Conservation (phyloP, 2,329 filamentous ascomycete species). For the Thermochaetoides dissita region DNA sequence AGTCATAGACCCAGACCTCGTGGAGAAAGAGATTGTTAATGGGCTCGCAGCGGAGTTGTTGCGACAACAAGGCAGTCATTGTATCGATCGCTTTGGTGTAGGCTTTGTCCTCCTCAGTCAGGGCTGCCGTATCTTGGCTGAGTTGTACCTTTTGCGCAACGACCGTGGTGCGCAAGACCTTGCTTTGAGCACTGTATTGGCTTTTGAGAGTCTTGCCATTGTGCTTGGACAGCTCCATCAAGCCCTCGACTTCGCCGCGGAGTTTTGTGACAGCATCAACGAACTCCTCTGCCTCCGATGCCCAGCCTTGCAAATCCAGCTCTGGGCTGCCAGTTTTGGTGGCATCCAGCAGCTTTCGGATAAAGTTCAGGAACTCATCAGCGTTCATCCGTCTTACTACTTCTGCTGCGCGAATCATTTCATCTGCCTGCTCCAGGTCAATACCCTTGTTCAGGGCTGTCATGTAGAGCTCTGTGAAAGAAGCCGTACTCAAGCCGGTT, state of each 20-base stretch:
- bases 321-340: slow-evolving; percentile 23
- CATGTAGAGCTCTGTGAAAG: slow-evolving; percentile 46
- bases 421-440: slow-evolving; percentile 23
- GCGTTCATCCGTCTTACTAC: too few relatives aligned
- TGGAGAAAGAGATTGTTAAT: slow-evolving; percentile 42
- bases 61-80: slow-evolving; percentile 35
- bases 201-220: slow-evolving; percentile 47
- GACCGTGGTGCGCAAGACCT: slow-evolving; percentile 60
- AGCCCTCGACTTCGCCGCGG: slow-evolving; percentile 29
- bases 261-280: slow-evolving; percentile 25
- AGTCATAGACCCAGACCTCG: slow-evolving; percentile 66
- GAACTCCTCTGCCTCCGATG: slow-evolving; percentile 21
- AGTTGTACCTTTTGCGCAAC: slow-evolving; percentile 71
- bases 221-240: slow-evolving; percentile 32
- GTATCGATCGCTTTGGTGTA: slow-evolving; percentile 53
- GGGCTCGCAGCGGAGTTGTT: slow-evolving; percentile 21
- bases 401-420: too few relatives aligned
- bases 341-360: slow-evolving; percentile 28
- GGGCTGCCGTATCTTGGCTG: slow-evolving; percentile 56
- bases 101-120: slow-evolving; percentile 56
- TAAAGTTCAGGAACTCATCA: slow-evolving; percentile 21
- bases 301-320: slow-evolving; percentile 23
- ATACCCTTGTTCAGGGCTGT: slow-evolving; percentile 45
- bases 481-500: slow-evolving; percentile 21
- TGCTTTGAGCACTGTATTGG: slow-evolving; percentile 58